These are phyloP conservation scores for Lactarius evosmus DNA, from an alignment of 768 basidiomycete species.

Conservation along the genomic window DNA sequence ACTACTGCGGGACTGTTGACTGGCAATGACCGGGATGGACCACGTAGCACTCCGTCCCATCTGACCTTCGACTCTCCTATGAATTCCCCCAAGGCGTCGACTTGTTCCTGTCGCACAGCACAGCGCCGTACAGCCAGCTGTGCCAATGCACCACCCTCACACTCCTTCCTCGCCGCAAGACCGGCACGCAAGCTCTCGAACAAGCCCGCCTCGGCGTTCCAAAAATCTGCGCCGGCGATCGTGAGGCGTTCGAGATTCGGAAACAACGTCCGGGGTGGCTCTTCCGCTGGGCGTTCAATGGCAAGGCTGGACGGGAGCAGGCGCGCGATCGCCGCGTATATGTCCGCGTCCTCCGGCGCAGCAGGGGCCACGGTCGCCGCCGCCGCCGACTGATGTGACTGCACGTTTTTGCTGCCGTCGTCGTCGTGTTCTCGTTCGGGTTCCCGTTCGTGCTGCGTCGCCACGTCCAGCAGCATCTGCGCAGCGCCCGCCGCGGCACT, in stretches of 20 bases:
- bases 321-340: conserved; percentile 18
- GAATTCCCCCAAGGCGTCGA: conserved; percentile 14
- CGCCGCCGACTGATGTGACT: not conserved
- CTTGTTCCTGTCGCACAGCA: conserved; percentile 18
- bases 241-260: conserved; percentile 19
- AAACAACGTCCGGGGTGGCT: not conserved
- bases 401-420: not conserved
- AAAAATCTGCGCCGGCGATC: conserved; percentile 16
- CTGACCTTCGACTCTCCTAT: conserved; percentile 21
- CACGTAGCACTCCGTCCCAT: conserved; percentile 18
- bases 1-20: not conserved
- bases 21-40: not conserved
- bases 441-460: not conserved
- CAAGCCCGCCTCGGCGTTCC: conserved; percentile 4
- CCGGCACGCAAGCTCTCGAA: conserved; percentile 17
- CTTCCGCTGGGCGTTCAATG: conserved; percentile 10
- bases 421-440: not conserved
- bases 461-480: conserved; percentile 13
- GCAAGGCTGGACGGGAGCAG: conserved; percentile 12
- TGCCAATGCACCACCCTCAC: conserved; percentile 3
- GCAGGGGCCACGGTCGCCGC: too few relatives aligned
- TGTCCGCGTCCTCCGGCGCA: not conserved
- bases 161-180: conserved; percentile 12
- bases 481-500: conserved; percentile 5
- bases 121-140: conserved; percentile 21